phyloP scores from a whole-genome alignment of 768 basidiomycete species.

The Dioszegia crocea region DNA sequence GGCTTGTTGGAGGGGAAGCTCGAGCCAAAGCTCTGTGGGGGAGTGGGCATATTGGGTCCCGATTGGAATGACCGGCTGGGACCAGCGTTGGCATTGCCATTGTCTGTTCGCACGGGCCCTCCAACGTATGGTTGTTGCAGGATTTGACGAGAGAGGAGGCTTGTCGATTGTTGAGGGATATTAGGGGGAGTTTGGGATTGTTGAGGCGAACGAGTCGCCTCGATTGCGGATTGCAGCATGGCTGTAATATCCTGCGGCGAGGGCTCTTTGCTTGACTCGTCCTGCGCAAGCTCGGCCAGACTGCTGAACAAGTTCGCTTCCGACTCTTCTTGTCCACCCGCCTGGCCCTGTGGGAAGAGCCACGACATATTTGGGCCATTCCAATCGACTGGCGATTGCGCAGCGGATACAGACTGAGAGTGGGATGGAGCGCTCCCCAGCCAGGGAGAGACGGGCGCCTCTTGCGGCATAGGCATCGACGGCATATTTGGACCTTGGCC shows the following conservation, averaged over 20 bases:
- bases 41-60: constrained; percentile 13
- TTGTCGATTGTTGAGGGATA: constrained; percentile 2
- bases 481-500: constrained; percentile 8
- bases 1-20: neutral
- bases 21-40: constrained; percentile 24
- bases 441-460: constrained; percentile 37
- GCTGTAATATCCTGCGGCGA: constrained; percentile 4
- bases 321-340: neutral
- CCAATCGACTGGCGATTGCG: constrained; percentile 17
- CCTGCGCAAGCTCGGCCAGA: constrained; percentile 31
- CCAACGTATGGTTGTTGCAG: constrained; percentile 17
- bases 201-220: constrained; percentile 3
- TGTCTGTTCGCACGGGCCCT: neutral
- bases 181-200: constrained; percentile 5
- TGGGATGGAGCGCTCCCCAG: neutral
- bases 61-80: neutral
- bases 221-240: constrained; percentile 2
- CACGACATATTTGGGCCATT: constrained; percentile 3
- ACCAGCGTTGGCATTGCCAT: neutral
- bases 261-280: constrained; percentile 14
- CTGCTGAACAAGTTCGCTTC: constrained; percentile 30
- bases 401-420: too few relatives aligned
- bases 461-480: constrained; percentile 25
- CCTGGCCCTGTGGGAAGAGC: neutral
- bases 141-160: constrained; percentile 27